Evolutionary conservation across 345 rosid genomes (phyloP), one percentile per base, ranked within the genome.

Genomic region (Salix dunnii): DNA sequence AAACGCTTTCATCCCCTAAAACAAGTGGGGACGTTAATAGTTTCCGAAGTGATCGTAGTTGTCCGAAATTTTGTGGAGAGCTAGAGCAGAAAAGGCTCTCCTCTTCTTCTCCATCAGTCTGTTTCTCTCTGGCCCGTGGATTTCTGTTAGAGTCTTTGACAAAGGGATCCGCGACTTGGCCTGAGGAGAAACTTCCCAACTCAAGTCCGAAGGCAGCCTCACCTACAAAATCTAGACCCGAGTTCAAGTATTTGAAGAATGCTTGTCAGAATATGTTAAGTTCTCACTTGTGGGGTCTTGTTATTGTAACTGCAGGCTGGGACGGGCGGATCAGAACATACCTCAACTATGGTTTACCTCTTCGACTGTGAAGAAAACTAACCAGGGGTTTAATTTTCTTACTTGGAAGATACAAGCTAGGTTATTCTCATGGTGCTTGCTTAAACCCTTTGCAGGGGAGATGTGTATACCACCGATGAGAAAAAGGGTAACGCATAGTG

Each of bases 261-360:
- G 90, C 89, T 11, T 90, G 91, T 78, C 90, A 85, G 70, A 87
- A 75, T 55, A 79, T 88, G 48, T 76, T 82, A 31, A 85, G 80
- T 31, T 86, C 91, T 68, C 89, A 90, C 77, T 18, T 86, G 79
- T 86, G 92, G 94, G 94, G 94, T 63, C 84, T 83, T 28, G 94
- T 91, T 73, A 79, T 91, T 12, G 96, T 90, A 16, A 88, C 93
- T 5, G 96, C 90, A 0, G 90, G 91, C 51, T 88, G 88, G 91
- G 97, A 93, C 71, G 97, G 97, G 35, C 80, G 87, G 78, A 91
- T 93, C 40, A 84, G 92, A 80, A 86, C 90, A 0, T 90, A 87
- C 65, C 90, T 86, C 76, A 93, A 91, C 76, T 90, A 89, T 10
- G 97, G 97, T 13, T 79, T 93, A 69, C 97, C 97, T 6, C 68